Percentiles rank a stretch among this genome's conserved stretches.
phyloP scores from a whole-genome alignment of 2,329 filamentous ascomycete species.

The Fusarium lateritium region DNA sequence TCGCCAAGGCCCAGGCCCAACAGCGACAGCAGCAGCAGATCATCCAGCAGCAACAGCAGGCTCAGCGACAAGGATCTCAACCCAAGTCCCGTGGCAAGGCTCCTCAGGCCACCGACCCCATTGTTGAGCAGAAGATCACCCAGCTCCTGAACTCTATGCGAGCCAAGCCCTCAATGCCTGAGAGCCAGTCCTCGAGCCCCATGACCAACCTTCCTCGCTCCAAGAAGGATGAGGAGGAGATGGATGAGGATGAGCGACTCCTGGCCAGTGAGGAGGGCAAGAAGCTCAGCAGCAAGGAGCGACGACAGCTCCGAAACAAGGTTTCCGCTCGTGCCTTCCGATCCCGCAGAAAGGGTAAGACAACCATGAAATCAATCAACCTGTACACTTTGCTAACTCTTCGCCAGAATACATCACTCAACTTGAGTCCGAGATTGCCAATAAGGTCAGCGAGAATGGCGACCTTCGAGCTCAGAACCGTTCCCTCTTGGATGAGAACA shows the following conservation, averaged over 20 bases:
- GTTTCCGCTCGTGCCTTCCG: constrained; percentile 98
- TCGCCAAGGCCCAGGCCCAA: constrained; percentile 80
- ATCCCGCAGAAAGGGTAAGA: constrained; percentile 95
- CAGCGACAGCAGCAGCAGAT: constrained; percentile 77
- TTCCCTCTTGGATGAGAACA: constrained; percentile 87
- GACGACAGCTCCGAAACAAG: constrained; percentile 97
- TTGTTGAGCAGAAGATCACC: constrained; percentile 93
- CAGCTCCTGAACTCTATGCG: constrained; percentile 94
- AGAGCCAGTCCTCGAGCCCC: constrained; percentile 61
- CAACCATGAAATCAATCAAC: background rate
- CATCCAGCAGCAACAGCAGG: constrained; percentile 63
- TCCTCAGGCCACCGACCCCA: constrained; percentile 72
- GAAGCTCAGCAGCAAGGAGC: constrained; percentile 98
- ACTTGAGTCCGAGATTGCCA: constrained; percentile 89
- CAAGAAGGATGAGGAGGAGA: constrained; percentile 97
- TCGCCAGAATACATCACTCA: constrained; percentile 92
- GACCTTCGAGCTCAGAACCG: constrained; percentile 86
- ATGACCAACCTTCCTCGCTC: constrained; percentile 78
- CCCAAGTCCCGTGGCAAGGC: constrained; percentile 65
- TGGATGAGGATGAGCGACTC: constrained; percentile 97
- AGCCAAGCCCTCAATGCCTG: constrained; percentile 73
- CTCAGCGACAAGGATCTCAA: constrained; percentile 65
- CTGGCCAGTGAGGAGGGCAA: constrained; percentile 98
- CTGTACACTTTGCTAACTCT: constrained; percentile 30
- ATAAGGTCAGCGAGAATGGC: constrained; percentile 86